phyloP scores from a whole-genome alignment of 148 eudicot species.

The Heliamphora exappendiculata region DNA sequence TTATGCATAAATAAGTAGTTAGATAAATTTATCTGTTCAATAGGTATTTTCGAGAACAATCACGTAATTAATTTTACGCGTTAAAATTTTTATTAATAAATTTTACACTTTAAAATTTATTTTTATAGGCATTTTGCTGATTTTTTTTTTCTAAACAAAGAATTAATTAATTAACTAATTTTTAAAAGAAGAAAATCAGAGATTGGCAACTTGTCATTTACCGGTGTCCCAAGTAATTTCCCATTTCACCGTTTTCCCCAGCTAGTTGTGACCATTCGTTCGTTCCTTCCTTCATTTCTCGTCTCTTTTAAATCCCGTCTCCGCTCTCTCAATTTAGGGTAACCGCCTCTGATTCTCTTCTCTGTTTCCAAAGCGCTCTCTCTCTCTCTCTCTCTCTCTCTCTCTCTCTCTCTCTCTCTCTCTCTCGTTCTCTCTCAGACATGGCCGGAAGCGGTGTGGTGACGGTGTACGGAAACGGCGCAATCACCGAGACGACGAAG shows the following conservation, averaged over 20 bases:
- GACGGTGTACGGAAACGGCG: constrained; percentile 64
- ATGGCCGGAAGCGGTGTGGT: constrained; percentile 61
- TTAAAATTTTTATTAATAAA: no score
- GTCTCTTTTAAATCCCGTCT: neutral
- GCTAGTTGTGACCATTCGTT: neutral
- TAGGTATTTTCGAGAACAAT: no score
- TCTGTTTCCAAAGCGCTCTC: neutral
- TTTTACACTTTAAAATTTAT: no score
- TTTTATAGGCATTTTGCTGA: no score
- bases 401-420: neutral
- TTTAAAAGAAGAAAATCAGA: no score
- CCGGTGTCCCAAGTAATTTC: neutral
- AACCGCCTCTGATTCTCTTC: neutral
- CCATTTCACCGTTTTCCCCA: neutral
- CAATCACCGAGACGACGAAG: constrained; percentile 58
- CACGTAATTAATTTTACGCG: no score
- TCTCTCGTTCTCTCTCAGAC: neutral
- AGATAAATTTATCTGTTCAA: no score
- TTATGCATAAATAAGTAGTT: no score
- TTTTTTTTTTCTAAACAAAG: no score
- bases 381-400: neutral
- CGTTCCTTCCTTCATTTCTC: neutral
- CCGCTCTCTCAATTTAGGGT: neutral
- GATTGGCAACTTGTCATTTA: neutral
- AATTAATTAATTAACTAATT: no score